Percentiles rank a stretch among this genome's conserved stretches.
These are phyloP conservation scores for Trichophyton benhamiae DNA, from an alignment of 2,329 filamentous ascomycete genomes.

Conservation along the genomic window DNA sequence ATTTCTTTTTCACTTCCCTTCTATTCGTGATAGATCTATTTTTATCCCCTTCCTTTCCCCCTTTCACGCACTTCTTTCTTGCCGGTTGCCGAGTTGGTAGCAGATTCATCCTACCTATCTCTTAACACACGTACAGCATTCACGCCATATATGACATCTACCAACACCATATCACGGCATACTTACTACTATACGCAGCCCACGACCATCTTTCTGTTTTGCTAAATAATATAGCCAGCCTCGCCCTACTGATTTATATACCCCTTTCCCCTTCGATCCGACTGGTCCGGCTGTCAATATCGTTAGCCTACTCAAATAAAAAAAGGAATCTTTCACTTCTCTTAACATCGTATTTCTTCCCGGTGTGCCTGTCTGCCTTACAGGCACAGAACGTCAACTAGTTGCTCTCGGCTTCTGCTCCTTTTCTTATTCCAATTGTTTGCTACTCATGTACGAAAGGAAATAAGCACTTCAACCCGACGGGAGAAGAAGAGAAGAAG, in stretches of 20 bases:
- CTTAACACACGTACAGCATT: not conserved
- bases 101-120: not conserved
- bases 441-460: not conserved
- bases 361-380: not conserved
- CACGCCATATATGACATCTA: conserved; percentile 1
- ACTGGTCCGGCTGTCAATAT: not conserved
- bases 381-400: not conserved
- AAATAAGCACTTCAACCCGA: not conserved
- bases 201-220: not conserved
- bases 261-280: not conserved
- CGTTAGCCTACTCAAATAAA: not conserved
- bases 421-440: not conserved
- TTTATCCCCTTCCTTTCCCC: not conserved
- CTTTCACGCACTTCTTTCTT: not conserved
- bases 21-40: not conserved
- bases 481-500: not conserved
- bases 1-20: not conserved
- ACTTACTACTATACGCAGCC: not conserved
- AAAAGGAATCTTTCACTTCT: not conserved
- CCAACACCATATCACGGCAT: not conserved
- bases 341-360: not conserved
- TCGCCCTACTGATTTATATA: not conserved
- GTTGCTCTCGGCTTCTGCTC: not conserved
- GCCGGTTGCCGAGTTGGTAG: not conserved
- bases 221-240: conserved; percentile 2